Conservation (phyloP, 1,284 basidiomycete genomes). For the Ceratobasidium sp. region DNA sequence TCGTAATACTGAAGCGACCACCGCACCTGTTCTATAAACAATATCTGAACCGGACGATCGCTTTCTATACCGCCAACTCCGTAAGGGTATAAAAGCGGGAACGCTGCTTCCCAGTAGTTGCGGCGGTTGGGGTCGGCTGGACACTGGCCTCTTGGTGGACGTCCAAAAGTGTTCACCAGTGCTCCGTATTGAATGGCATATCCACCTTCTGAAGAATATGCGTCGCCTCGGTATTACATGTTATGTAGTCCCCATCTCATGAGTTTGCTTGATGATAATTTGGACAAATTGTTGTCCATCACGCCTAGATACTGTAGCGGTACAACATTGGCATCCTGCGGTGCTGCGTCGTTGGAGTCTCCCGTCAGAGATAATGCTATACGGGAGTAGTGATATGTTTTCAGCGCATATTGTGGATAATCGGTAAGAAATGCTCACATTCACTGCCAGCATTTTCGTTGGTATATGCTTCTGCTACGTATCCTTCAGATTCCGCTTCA, state of each 20-base stretch:
- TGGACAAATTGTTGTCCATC: conserved; percentile 28
- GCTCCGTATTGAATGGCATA: conserved; percentile 45
- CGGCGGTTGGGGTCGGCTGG: background rate
- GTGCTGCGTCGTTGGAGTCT: no score
- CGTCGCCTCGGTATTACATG: background rate
- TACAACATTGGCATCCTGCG: background rate
- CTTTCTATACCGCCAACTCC: conserved; percentile 60
- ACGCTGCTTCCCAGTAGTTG: conserved; percentile 56
- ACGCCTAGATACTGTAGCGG: conserved; percentile 24
- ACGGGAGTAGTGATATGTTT: no score
- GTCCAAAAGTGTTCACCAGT: conserved; percentile 35
- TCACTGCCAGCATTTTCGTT: background rate
- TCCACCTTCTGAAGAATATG: conserved; percentile 20
- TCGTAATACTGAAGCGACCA: conserved; percentile 61
- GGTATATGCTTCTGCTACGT: conserved; percentile 30
- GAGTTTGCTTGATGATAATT: background rate
- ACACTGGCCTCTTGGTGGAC: background rate
- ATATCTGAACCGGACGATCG: conserved; percentile 50
- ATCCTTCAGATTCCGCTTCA: background rate
- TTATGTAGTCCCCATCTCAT: conserved; percentile 37
- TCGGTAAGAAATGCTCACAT: background rate
- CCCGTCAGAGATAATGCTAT: no score
- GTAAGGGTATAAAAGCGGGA: conserved; percentile 62
- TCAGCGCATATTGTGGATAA: background rate
- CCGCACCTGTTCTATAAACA: conserved; percentile 57